Base-by-base conservation (phyloP, 164 flowering plant species). In the Warburgia ugandensis region DNA sequence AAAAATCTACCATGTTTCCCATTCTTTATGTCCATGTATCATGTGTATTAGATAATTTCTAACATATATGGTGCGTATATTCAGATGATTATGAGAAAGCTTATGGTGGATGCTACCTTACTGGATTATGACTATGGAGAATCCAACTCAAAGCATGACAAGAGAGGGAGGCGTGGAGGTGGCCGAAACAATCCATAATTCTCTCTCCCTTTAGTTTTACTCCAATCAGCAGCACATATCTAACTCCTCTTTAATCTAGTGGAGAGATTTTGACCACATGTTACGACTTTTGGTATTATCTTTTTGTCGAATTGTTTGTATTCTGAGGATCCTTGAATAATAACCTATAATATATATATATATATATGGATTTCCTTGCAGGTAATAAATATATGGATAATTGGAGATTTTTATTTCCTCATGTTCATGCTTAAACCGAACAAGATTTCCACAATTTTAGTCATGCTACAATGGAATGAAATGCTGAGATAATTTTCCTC, bases 111-210 rank as follows among this genome's bases (percentile, higher is more conserved):
- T 2, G 45, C 35, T 7, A 29, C 30, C 20, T 1, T 42, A 39
- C 33, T 43, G 22, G 73, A 70, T 55, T 70, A 70, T 45, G 69
- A 59, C 27, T 45, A 59, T 16, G 61, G 57, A 20, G 61, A 54
- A 26, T 43, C 64, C n/a, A 59, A 65, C 50, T 33, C 59, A 9
- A 54, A 21, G 45, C 63, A 64, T 17, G 63, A 59, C 3, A 59
- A 19, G 56, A 59, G 45, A 33, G 54, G 61, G 20, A 59, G 26
- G 62, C 56, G 55, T 5, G 56, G 50, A 16, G 29, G 38, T 45
- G 56, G 56, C 29, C 21, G 21, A 29, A 56, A 40, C 39, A 50
- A 6, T 50, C 55, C 45, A 21, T 26, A 14, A 14, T 23, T 35
- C 21, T 45, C 27, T 1, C 29, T 45, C 3, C 32, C n/a, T n/a